Percentiles rank a stretch among this genome's conserved stretches.
phyloP scores from a whole-genome alignment of 805 yeast species.

The Metschnikowia shivogae region DNA sequence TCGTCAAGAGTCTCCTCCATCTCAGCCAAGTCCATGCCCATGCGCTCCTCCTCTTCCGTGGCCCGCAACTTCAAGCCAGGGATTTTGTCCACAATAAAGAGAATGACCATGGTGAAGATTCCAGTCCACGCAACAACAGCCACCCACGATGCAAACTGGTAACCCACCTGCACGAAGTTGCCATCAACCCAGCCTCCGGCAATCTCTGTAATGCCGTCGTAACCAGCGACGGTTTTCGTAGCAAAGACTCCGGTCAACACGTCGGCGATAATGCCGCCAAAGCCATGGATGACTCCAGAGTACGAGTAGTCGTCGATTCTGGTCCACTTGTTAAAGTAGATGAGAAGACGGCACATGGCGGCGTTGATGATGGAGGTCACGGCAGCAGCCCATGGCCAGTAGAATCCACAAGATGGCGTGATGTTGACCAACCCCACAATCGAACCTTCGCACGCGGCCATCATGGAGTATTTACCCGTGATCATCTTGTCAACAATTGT shows the following conservation, averaged over 20 bases:
- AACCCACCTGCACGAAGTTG: slow-evolving; percentile 43
- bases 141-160: slow-evolving; percentile 43
- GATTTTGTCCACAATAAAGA: slow-evolving; percentile 45
- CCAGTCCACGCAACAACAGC: slow-evolving; percentile 44
- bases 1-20: slow-evolving; percentile 48
- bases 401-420: slow-evolving; percentile 45
- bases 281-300: slow-evolving; percentile 44
- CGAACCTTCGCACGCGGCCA: slow-evolving; percentile 45
- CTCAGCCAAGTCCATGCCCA: slow-evolving; percentile 49
- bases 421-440: slow-evolving; percentile 44
- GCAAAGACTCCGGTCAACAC: slow-evolving; percentile 45
- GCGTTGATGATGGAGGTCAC: slow-evolving; percentile 40
- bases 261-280: slow-evolving; percentile 46
- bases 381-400: slow-evolving; percentile 45
- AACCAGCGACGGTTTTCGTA: slow-evolving; percentile 38
- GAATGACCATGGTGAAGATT: slow-evolving; percentile 38
- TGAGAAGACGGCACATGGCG: slow-evolving; percentile 31
- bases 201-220: slow-evolving; percentile 42
- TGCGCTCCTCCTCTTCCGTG: slow-evolving; percentile 42
- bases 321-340: slow-evolving; percentile 35
- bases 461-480: slow-evolving; percentile 39
- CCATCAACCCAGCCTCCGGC: slow-evolving; percentile 47
- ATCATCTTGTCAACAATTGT: slow-evolving; percentile 38
- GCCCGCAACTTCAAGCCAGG: slow-evolving; percentile 49
- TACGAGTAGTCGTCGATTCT: slow-evolving; percentile 45